These are phyloP conservation scores for Phaeolepiota aurea DNA, from an alignment of 768 basidiomycete genomes.

Conservation along the genomic window DNA sequence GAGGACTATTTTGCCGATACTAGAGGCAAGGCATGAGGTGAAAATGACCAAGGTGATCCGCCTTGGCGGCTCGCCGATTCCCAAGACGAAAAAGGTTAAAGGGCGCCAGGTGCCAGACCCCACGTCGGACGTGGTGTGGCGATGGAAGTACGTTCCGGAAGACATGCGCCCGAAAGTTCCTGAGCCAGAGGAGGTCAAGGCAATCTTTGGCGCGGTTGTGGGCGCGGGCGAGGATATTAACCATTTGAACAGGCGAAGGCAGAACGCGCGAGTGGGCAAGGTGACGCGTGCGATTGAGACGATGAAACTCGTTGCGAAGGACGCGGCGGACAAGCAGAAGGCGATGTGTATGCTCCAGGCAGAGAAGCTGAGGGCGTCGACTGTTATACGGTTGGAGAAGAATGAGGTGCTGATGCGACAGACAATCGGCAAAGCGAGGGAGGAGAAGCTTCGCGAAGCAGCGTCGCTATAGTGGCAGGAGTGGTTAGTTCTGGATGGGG, in stretches of 20 bases:
- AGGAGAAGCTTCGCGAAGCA: background rate
- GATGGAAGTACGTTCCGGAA: background rate
- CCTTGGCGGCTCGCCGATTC: background rate
- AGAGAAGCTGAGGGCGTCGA: background rate
- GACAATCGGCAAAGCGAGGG: background rate
- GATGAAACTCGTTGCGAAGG: background rate
- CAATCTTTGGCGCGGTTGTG: background rate
- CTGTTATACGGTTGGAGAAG: background rate
- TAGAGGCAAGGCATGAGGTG: background rate
- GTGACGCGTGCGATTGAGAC: background rate
- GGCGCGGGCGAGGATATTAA: background rate
- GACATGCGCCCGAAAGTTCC: background rate
- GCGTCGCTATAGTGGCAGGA: too few species aligned
- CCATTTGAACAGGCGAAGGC: background rate
- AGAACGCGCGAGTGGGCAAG: background rate
- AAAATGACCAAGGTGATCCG: background rate
- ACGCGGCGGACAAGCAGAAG: too few species aligned
- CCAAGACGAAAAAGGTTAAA: background rate
- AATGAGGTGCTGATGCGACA: background rate
- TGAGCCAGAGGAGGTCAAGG: background rate
- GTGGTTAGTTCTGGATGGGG: too few species aligned
- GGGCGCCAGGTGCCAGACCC: background rate
- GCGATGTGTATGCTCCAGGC: background rate
- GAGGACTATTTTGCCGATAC: background rate
- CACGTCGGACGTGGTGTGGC: background rate